Evolutionary conservation across 257 asterid genomes (phyloP), one percentile per base, ranked within the genome.

Genomic region (Oldenlandia corymbosa): DNA sequence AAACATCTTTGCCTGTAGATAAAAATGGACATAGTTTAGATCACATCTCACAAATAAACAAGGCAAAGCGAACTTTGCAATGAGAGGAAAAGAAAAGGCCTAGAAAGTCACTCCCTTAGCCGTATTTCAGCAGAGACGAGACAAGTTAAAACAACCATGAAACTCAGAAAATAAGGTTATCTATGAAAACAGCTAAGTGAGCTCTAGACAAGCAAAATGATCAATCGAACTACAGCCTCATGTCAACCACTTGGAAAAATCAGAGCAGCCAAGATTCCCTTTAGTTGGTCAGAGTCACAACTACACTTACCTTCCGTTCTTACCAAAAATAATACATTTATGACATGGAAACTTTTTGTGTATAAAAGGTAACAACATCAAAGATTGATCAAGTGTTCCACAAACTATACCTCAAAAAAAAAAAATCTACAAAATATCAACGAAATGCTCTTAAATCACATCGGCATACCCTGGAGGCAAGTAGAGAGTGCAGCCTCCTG

Each of bases 401-500:
- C n/a, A n/a, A n/a, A n/a, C n/a, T n/a, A n/a, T n/a, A n/a, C n/a
- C 9, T 34, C 39, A 34, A 34, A 34, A 34, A 34, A 34, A 34
- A 34, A 34, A n/a, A n/a, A n/a, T n/a, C n/a, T n/a, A 20, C 55
- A 51, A 41, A 23, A 54, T 12, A 41, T 24, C 13, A 21, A 32
- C 53, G 10, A 67, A 67, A 32, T 11, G 46, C 18, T 10, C 9
- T 8, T 13, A 2, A 5, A 48, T 14, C 10, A 8, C 11, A 16
- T 67, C n/a, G 7, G n/a, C 72, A 43, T 47, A 93, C 97, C 97
- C 21, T 92, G 95, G 34, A 84, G 87, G 82, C 67, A 81, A 52
- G 89, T 81, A 63, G 87, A 70, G 64, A 93, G 86, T 18, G 95
- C 84, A 59, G 95, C 94, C 75, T 93, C 97, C 73, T 93, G 97